Base-by-base conservation (phyloP, 2,329 filamentous ascomycete species). In the Clonostachys solani region DNA sequence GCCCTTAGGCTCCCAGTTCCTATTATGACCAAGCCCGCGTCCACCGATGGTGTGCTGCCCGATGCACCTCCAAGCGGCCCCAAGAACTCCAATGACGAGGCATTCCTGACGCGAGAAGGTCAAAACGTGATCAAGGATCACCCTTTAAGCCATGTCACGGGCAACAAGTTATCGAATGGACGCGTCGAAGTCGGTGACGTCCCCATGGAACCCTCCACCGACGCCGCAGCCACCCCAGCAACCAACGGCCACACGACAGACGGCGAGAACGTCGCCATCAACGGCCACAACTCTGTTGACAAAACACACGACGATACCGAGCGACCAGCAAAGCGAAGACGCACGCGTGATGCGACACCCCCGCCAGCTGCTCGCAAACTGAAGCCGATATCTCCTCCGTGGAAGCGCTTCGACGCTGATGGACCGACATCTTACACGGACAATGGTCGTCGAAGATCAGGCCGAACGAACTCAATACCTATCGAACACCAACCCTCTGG, bases 351-450 rank as follows among this genome's bases (percentile, higher is more conserved):
- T 10, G 61, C 63, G 52, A 77, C 70, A 19, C 36, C 36, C 15
- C 36, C 36, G 36, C 36, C 36, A 38, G 8, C 15, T 38, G 73
- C 51, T 59, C 66, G 59, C 73, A 84, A 68, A 49, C 50, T 53
- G 1, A 70, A 69, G 47, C 70, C 73, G 46, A 75, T 78, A 50
- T 97, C 92, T 52, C 94, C 94, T 54, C 94, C 94, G 18, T 99
- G 94, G 94, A 97, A 94, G 72, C 89, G 83, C 60, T 80, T 88
- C 52, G 80, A 80, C 49, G 89, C 87, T 38, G 88, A 95, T 29
- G 94, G 94, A 0, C 94, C 94, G 18, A 94, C 92, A 5, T 87
- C 88, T 1, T 92, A 95, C 62, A 80, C 87, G 42, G 81, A 78
- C 69, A 87, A 78, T 79, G 89, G 88, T 43, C 78, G 78, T 52